Percentiles rank a stretch among this genome's conserved stretches.
These are phyloP conservation scores for Mariannaea sp. DNA, from an alignment of 2,329 filamentous ascomycete genomes.

Conservation along the genomic window DNA sequence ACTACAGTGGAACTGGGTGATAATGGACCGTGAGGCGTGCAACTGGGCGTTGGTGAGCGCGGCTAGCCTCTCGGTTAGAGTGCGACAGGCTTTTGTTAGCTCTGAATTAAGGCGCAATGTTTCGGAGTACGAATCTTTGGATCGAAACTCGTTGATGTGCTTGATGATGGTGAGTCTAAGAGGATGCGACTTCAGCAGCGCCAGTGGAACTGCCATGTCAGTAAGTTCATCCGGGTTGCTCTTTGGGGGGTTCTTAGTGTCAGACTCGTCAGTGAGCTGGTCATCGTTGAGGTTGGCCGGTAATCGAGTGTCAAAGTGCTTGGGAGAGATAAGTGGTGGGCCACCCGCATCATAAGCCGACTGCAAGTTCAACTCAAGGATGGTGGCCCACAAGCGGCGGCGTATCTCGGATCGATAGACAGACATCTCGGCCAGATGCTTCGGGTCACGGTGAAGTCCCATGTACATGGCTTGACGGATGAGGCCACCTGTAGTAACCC, in stretches of 20 bases:
- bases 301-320: slow-evolving; percentile 56
- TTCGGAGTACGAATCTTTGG: slow-evolving; percentile 51
- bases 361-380: slow-evolving; percentile 60
- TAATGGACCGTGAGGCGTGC: slow-evolving; percentile 17
- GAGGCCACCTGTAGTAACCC: slow-evolving; percentile 56
- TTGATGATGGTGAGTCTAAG: slow-evolving; percentile 51
- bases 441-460: slow-evolving; percentile 63
- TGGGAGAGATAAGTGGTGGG: slow-evolving; percentile 50
- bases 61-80: slow-evolving; percentile 42
- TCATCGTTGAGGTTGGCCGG: slow-evolving; percentile 59
- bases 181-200: slow-evolving; percentile 50
- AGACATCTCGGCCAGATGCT: slow-evolving; percentile 53
- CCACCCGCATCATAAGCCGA: slow-evolving; percentile 56
- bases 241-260: slow-evolving; percentile 24
- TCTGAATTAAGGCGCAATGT: slow-evolving; percentile 52
- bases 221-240: slow-evolving; percentile 37
- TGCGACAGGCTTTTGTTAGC: slow-evolving; percentile 47
- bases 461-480: slow-evolving; percentile 61
- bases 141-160: slow-evolving; percentile 53
- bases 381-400: slow-evolving; percentile 60
- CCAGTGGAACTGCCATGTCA: slow-evolving; percentile 56
- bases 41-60: slow-evolving; percentile 42
- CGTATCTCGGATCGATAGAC: slow-evolving; percentile 57
- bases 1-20: slow-evolving; percentile 48
- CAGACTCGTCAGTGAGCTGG: slow-evolving; percentile 49